Conservation (phyloP, 179 eudicot genomes). For the Carnegiea gigantea region DNA sequence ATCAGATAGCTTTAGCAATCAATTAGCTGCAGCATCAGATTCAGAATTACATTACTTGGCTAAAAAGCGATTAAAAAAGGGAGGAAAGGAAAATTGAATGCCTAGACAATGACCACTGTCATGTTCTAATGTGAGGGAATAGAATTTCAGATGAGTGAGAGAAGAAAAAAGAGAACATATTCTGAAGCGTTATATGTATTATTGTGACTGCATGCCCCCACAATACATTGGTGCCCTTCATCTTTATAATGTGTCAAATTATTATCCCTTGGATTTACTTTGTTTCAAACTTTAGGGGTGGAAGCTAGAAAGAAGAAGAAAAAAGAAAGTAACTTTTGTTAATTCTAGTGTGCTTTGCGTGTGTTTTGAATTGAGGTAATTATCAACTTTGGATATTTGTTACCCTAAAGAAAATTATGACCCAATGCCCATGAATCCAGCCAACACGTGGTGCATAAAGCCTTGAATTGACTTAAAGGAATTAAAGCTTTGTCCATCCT, state of each 20-base stretch:
- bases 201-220: background rate
- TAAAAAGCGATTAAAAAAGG: too few relatives aligned
- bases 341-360: background rate
- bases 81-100: too few relatives aligned
- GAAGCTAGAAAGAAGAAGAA: background rate
- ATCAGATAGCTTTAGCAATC: too few relatives aligned
- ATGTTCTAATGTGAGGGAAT: background rate
- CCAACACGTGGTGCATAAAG: background rate
- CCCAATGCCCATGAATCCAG: background rate
- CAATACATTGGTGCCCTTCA: background rate
- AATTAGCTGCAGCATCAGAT: too few relatives aligned
- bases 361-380: background rate
- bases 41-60: too few relatives aligned
- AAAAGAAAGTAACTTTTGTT: background rate
- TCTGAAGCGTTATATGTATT: background rate
- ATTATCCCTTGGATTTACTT: background rate
- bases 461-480: background rate
- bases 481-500: background rate
- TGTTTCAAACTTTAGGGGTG: background rate
- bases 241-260: background rate
- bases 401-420: background rate
- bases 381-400: background rate
- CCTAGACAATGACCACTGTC: too few relatives aligned
- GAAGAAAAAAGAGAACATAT: background rate
- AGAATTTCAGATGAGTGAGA: background rate